phyloP scores from a whole-genome alignment of 495 filamentous ascomycete genomes.

The Aspergillus saccharolyticus region DNA sequence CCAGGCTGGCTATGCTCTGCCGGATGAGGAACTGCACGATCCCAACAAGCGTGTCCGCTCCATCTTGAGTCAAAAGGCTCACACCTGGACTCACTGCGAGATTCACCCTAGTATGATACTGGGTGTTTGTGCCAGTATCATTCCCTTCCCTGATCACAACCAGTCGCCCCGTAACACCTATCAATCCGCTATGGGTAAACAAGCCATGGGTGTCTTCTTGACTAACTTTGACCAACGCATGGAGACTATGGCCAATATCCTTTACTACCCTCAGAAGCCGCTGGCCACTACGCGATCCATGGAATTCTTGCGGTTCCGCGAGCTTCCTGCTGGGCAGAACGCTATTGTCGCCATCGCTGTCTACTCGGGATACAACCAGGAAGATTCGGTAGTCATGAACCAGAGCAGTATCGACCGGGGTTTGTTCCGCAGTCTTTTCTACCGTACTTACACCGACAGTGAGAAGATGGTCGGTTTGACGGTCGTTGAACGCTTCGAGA shows the following conservation, averaged over 20 bases:
- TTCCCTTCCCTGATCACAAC: constrained; percentile 99
- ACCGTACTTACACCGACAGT: constrained; percentile 90
- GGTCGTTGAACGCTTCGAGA: constrained; percentile 88
- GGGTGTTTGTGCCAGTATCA: constrained; percentile 96
- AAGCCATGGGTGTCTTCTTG: constrained; percentile 98
- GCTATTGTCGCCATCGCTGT: constrained; percentile 96
- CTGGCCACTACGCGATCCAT: constrained; percentile 94
- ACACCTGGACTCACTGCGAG: constrained; percentile 95
- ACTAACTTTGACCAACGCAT: constrained; percentile 94
- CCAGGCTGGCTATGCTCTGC: constrained; percentile 58
- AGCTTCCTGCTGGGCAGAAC: constrained; percentile 95
- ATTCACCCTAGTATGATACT: constrained; percentile 99
- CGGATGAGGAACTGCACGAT: constrained; percentile 53
- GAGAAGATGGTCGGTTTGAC: constrained; percentile 92
- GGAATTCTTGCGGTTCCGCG: constrained; percentile 97
- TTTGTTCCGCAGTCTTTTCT: constrained; percentile 95
- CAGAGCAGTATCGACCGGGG: constrained; percentile 97
- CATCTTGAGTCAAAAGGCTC: constrained; percentile 70
- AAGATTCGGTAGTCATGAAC: constrained; percentile 99
- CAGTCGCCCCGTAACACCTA: constrained; percentile 98
- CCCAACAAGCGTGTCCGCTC: constrained; percentile 81
- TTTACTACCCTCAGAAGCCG: constrained; percentile 98
- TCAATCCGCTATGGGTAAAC: constrained; percentile 99
- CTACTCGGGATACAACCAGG: constrained; percentile 99
- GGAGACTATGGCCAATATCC: constrained; percentile 99